These are phyloP conservation scores for Solanum dulcamara DNA, from an alignment of 257 asterid genomes.

Conservation along the genomic window DNA sequence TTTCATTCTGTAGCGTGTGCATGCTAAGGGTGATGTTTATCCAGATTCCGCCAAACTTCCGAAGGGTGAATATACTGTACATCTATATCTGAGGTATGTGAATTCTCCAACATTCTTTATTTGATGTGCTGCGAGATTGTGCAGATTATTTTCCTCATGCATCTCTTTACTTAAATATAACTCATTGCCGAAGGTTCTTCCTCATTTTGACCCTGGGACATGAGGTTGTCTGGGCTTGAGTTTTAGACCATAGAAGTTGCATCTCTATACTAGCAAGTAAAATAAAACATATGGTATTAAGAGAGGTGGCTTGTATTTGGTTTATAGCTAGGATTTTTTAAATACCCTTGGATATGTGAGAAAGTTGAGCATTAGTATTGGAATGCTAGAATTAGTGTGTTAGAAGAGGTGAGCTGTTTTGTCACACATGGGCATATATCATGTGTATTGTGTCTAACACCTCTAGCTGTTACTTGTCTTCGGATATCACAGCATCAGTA, in stretches of 20 bases:
- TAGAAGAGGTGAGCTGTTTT: not conserved
- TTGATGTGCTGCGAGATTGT: not conserved
- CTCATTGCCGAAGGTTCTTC: not conserved
- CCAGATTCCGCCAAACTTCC: constrained; percentile 74
- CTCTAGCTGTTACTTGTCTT: not conserved
- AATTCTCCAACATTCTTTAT: not conserved
- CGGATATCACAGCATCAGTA: not conserved
- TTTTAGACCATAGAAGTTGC: not conserved
- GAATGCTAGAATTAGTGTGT: not conserved
- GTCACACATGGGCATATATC: not conserved
- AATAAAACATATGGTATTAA: not conserved
- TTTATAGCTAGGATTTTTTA: not conserved
- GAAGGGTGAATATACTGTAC: constrained; percentile 85
- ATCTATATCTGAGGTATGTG: constrained; percentile 64
- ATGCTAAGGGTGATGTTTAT: constrained; percentile 91
- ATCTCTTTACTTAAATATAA: not conserved
- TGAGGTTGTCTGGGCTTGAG: not conserved
- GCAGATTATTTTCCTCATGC: not conserved
- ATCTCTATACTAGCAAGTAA: not conserved
- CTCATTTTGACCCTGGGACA: not conserved
- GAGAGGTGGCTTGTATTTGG: not conserved
- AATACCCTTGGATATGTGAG: not conserved
- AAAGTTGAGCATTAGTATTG: not conserved
- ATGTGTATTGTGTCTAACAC: not conserved
- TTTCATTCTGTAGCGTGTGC: constrained; percentile 57